Percentiles rank a stretch among this genome's conserved stretches.
Evolutionary conservation across 2,329 filamentous ascomycete species (phyloP).

Genomic region (Sphaerostilbella broomeana): DNA sequence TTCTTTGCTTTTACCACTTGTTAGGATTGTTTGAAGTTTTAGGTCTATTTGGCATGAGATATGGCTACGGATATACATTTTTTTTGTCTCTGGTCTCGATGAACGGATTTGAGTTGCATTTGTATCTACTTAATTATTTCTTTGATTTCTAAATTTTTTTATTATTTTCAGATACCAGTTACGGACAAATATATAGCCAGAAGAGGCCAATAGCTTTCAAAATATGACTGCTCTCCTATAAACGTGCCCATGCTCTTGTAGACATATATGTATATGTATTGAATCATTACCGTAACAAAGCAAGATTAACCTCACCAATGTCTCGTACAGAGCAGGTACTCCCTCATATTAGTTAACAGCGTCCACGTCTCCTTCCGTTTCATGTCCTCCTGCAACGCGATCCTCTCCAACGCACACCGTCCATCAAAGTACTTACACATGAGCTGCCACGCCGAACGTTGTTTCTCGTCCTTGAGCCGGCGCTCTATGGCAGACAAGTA

Average conservation of each 20-base stretch:
- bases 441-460: conserved; percentile 62
- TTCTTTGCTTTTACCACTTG: background rate
- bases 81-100: conserved; percentile 1
- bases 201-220: conserved; percentile 2
- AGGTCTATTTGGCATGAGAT: background rate
- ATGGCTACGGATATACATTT: background rate
- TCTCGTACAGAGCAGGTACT: conserved; percentile 59
- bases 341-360: conserved; percentile 57
- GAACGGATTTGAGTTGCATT: conserved; percentile 2
- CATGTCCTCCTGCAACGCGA: conserved; percentile 76
- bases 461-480: conserved; percentile 48
- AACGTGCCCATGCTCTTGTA: background rate
- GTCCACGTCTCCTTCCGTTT: conserved; percentile 77
- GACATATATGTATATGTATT: background rate
- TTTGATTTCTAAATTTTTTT: conserved; percentile 1
- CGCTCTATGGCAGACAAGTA: conserved; percentile 57
- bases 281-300: background rate
- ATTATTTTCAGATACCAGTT: conserved; percentile 12
- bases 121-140: conserved; percentile 10
- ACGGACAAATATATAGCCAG: conserved; percentile 11
- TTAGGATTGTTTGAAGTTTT: too few species aligned
- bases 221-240: too few species aligned
- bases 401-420: conserved; percentile 73
- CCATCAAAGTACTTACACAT: conserved; percentile 88
- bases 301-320: conserved; percentile 58